Evolutionary conservation across 2,329 filamentous ascomycete genomes (phyloP).

Genomic region (Fusarium foetens): DNA sequence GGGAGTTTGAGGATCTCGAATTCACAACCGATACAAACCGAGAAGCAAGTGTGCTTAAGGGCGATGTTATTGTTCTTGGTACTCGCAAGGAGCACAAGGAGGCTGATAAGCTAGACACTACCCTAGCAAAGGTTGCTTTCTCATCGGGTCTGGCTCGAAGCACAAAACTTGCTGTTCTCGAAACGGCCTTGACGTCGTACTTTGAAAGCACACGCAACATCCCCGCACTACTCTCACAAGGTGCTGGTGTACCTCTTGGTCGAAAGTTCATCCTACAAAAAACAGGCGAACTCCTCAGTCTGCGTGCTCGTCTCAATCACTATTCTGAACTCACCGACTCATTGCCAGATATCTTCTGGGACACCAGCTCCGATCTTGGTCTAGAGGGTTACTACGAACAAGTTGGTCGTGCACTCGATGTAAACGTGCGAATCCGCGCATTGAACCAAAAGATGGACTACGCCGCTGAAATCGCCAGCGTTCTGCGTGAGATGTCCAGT

Average conservation of each 20-base stretch:
- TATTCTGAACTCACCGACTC: slow-evolving; percentile 97
- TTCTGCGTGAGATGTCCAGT: slow-evolving; percentile 86
- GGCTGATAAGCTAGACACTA: slow-evolving; percentile 63
- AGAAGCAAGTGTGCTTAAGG: slow-evolving; percentile 81
- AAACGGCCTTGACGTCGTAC: slow-evolving; percentile 83
- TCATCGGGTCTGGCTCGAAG: slow-evolving; percentile 92
- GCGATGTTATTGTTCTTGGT: slow-evolving; percentile 89
- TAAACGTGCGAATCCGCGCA: slow-evolving; percentile 88
- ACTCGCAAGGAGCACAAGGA: slow-evolving; percentile 68
- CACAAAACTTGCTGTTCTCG: slow-evolving; percentile 92
- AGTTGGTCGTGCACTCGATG: slow-evolving; percentile 88
- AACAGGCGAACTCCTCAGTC: slow-evolving; percentile 88
- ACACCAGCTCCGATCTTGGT: slow-evolving; percentile 85
- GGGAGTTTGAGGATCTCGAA: slow-evolving; percentile 91
- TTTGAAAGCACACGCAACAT: slow-evolving; percentile 88
- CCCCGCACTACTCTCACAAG: slow-evolving; percentile 78
- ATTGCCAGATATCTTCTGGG: slow-evolving; percentile 97
- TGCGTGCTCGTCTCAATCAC: slow-evolving; percentile 93
- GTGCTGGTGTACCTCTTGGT: slow-evolving; percentile 58
- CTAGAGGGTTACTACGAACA: slow-evolving; percentile 96
- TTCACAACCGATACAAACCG: slow-evolving; percentile 79
- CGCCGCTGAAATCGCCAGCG: slow-evolving; percentile 91
- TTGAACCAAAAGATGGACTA: slow-evolving; percentile 99
- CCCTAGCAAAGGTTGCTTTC: slow-evolving; percentile 94
- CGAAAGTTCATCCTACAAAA: slow-evolving; percentile 87